Percentiles rank a stretch among this genome's conserved stretches.
These are phyloP conservation scores for Pythium dissotocum DNA, from an alignment of 352 stramenopile species.

Conservation along the genomic window DNA sequence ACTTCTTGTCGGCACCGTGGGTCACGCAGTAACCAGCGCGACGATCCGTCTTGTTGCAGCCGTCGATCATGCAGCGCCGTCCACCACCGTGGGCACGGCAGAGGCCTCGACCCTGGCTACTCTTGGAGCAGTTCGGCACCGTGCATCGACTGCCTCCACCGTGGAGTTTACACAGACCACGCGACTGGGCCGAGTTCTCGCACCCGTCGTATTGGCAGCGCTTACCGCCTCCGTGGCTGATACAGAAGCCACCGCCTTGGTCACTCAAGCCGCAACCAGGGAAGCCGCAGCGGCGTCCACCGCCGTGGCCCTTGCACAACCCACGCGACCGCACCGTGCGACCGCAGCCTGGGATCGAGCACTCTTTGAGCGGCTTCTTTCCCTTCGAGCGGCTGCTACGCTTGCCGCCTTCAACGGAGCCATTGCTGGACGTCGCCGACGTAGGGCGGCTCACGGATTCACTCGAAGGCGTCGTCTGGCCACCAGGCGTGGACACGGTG, in stretches of 20 bases:
- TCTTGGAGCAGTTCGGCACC: conserved; percentile 83
- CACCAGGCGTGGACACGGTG: not conserved
- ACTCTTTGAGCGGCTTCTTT: conserved; percentile 81
- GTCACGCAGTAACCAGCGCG: conserved; percentile 79
- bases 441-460: conserved; percentile 21
- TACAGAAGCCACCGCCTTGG: conserved; percentile 79
- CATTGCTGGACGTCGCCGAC: conserved; percentile 26
- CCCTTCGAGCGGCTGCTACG: conserved; percentile 43
- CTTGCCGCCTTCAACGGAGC: conserved; percentile 16
- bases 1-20: conserved; percentile 84
- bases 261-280: conserved; percentile 71
- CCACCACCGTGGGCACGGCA: conserved; percentile 85
- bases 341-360: conserved; percentile 71
- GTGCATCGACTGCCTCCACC: conserved; percentile 78
- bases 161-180: conserved; percentile 79
- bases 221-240: conserved; percentile 82
- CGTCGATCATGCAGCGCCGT: conserved; percentile 77
- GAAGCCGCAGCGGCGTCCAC: conserved; percentile 70
- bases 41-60: conserved; percentile 85
- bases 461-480: conserved; percentile 21
- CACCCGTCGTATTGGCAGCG: conserved; percentile 74
- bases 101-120: conserved; percentile 78
- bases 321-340: conserved; percentile 77
- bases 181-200: conserved; percentile 84
- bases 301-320: conserved; percentile 80